These are phyloP conservation scores for Cruciata laevipes DNA, from an alignment of 257 asterid species.

Conservation along the genomic window DNA sequence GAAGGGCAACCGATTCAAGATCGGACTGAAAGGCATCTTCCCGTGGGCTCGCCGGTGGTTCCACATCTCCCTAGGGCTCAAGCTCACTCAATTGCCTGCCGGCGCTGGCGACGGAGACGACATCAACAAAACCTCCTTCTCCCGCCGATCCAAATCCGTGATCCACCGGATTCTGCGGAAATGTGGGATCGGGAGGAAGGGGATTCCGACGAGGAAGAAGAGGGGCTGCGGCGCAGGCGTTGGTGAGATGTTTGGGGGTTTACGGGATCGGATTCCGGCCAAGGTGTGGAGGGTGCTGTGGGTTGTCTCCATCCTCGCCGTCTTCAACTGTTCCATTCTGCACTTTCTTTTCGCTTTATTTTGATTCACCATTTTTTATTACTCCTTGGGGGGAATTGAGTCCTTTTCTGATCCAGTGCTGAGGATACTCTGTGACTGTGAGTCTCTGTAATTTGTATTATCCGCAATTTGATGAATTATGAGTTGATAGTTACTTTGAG, in stretches of 20 bases:
- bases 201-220: background rate
- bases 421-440: no score
- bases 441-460: no score
- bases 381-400: no score
- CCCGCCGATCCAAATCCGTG: slow-evolving; percentile 13
- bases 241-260: background rate
- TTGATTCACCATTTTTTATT: background rate
- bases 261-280: slow-evolving; percentile 1
- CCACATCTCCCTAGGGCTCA: slow-evolving; percentile 13
- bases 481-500: no score
- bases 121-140: slow-evolving; percentile 15
- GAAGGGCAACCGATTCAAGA: slow-evolving; percentile 23
- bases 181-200: background rate
- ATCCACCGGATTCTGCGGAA: slow-evolving; percentile 10
- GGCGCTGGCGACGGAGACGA: background rate
- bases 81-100: slow-evolving; percentile 20
- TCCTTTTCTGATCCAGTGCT: no score
- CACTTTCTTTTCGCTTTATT: background rate
- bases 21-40: slow-evolving; percentile 27
- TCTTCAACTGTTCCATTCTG: background rate
- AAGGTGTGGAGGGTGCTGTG: slow-evolving; percentile 4
- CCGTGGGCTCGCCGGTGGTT: slow-evolving; percentile 11
- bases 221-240: background rate
- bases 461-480: no score
- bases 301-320: background rate